Conservation (phyloP, 1,284 basidiomycete genomes). For the Lentinus polychrous region DNA sequence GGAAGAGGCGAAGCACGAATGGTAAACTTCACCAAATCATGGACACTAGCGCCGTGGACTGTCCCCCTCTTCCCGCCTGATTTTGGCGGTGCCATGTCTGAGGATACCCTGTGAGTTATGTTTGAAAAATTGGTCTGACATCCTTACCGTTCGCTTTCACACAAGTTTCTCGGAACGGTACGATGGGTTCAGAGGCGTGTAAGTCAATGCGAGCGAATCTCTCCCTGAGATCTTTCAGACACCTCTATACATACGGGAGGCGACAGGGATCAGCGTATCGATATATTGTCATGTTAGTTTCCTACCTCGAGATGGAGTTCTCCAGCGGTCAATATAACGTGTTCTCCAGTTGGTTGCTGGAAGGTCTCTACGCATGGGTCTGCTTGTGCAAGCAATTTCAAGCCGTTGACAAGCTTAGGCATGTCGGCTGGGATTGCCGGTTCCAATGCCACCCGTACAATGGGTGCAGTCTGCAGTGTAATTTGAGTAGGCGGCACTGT, state of each 20-base stretch:
- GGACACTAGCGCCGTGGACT: constrained; percentile 61
- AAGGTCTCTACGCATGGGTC: constrained; percentile 98
- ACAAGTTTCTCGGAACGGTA: constrained; percentile 96
- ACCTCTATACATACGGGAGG: constrained; percentile 51
- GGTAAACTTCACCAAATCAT: constrained; percentile 76
- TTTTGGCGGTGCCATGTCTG: constrained; percentile 87
- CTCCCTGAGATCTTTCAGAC: constrained; percentile 91
- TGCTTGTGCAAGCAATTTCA: constrained; percentile 88
- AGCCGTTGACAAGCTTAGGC: constrained; percentile 83
- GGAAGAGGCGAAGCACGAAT: constrained; percentile 84
- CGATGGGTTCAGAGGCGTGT: constrained; percentile 91
- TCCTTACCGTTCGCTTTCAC: constrained; percentile 59
- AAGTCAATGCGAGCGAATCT: constrained; percentile 92
- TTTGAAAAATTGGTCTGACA: constrained; percentile 4
- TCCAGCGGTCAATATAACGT: constrained; percentile 95
- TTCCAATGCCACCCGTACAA: constrained; percentile 94
- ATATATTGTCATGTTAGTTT: no score
- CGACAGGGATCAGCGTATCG: no score
- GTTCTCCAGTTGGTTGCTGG: constrained; percentile 95
- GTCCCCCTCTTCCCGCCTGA: constrained; percentile 73
- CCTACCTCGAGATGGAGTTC: constrained; percentile 91
- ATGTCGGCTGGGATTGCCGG: constrained; percentile 88
- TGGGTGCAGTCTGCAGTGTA: constrained; percentile 65
- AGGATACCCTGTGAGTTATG: constrained; percentile 1
- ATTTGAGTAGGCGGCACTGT: no score